phyloP scores from a whole-genome alignment of 2,329 filamentous ascomycete genomes.

The Zalaria sp. region DNA sequence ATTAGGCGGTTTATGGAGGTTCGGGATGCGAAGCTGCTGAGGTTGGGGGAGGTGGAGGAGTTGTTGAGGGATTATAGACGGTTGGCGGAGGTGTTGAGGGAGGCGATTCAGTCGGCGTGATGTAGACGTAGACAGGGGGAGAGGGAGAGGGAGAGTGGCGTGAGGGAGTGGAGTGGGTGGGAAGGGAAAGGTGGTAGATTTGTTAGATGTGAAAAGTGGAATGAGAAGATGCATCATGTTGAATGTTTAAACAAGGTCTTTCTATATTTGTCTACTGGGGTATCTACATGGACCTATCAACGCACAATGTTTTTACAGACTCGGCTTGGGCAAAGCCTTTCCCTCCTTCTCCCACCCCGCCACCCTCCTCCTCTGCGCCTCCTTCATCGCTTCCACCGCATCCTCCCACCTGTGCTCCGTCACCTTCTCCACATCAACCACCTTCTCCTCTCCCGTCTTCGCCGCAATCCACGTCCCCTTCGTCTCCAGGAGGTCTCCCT shows the following conservation, averaged over 20 bases:
- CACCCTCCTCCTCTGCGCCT: slow-evolving; percentile 15
- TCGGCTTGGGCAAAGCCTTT: slow-evolving; percentile 18
- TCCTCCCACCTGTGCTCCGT: slow-evolving; percentile 7
- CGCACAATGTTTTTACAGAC: slow-evolving; percentile 8
- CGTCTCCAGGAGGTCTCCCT: slow-evolving; percentile 12
- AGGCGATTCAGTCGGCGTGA: slow-evolving; percentile 17
- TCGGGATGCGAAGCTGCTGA: slow-evolving; percentile 29
- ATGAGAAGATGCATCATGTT: too few species aligned
- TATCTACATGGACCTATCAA: too few species aligned
- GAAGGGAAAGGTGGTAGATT: too few species aligned
- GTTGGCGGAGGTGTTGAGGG: slow-evolving; percentile 28
- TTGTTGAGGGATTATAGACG: slow-evolving; percentile 22
- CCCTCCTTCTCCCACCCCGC: slow-evolving; percentile 18
- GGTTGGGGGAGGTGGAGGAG: slow-evolving; percentile 34
- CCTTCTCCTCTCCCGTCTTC: slow-evolving; percentile 16
- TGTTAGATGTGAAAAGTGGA: too few species aligned
- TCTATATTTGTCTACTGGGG: too few species aligned
- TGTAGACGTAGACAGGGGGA: too few species aligned
- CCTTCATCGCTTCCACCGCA: slow-evolving; percentile 11
- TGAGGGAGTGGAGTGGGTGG: too few species aligned
- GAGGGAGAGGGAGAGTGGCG: too few species aligned
- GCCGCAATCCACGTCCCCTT: slow-evolving; percentile 15
- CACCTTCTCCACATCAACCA: slow-evolving; percentile 11
- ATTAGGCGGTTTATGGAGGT: slow-evolving; percentile 32
- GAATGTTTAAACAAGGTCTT: too few species aligned